Evolutionary conservation across 2,329 filamentous ascomycete species (phyloP), one percentile per base, ranked within the genome.

Genomic region (Sarocladium oryzae): DNA sequence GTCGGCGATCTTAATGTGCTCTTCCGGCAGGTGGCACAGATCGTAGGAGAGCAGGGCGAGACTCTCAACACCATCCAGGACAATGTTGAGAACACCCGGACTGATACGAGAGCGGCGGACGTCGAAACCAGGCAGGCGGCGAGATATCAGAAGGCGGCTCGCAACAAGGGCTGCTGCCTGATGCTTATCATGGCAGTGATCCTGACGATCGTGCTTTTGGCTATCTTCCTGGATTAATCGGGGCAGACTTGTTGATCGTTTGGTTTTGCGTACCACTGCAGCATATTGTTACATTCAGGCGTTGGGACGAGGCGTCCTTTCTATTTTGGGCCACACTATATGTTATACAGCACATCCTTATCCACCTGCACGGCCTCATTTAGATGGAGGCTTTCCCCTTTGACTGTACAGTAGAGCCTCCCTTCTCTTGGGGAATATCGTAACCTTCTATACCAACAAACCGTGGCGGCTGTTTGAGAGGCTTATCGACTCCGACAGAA

Each of bases 11-110:
- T 99, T 56, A 99, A 99, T 62, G 93, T 97, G 63, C 78, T 99
- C 38, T 99, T 99, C 76, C 81, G 91, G 56, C 92, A 99, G 72
- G 90, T 99, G n/a, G 93, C 92, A 43, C 90, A 96, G 67, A 96
- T 99, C 67, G 91, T 99, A 49, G 83, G 83, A 55, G 92, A 97
- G 70, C 93, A 99, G 71, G 93, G 93, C 49, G 88, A 89, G 60
- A 82, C 88, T 68, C 75, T 99, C 26, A 86, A 92, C 63, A 88
- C 88, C 16, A 95, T 99, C 61, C 84, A 84, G 55, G 85, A 89
- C 59, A 96, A 96, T 60, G 89, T 97, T 6, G 84, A 93, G 66
- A 85, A 84, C 56, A 88, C 91, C 41, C 80, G 86, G 55, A 82
- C 86, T 53, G 86, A 95, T 63, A 95, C 90, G 11, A 77, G 84